phyloP scores from a whole-genome alignment of 495 filamentous ascomycete genomes.

The Acidiella bohemica region DNA sequence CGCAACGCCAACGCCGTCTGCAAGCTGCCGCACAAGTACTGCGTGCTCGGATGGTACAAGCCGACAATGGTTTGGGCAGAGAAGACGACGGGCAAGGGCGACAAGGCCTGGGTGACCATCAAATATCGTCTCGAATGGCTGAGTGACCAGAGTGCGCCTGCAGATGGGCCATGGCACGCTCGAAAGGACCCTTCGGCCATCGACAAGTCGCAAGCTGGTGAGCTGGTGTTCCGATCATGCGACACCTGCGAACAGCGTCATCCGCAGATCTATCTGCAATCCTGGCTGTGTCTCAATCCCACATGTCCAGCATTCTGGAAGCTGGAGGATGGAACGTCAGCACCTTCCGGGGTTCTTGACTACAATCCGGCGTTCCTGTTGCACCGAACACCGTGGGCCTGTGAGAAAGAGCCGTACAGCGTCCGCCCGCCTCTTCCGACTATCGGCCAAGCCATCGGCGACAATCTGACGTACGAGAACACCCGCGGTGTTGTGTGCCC shows the following conservation, averaged over 20 bases:
- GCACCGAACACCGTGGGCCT: constrained; percentile 27
- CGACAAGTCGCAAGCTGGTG: neutral
- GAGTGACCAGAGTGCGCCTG: constrained; percentile 28
- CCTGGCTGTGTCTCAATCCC: constrained; percentile 58
- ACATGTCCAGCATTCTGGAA: constrained; percentile 47
- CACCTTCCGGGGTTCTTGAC: constrained; percentile 25
- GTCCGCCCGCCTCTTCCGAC: constrained; percentile 30
- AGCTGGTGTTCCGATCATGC: constrained; percentile 24
- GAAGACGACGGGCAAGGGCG: constrained; percentile 24
- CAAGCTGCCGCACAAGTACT: constrained; percentile 48
- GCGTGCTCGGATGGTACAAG: constrained; percentile 61
- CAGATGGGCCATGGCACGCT: constrained; percentile 56
- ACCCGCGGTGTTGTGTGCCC: constrained; percentile 58
- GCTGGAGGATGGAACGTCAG: constrained; percentile 20
- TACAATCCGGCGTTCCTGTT: constrained; percentile 48
- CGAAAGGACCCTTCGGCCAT: constrained; percentile 18
- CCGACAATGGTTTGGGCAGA: constrained; percentile 65
- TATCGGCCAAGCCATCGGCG: constrained; percentile 22
- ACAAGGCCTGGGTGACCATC: constrained; percentile 29
- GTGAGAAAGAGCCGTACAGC: constrained; percentile 27
- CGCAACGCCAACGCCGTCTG: constrained; percentile 39
- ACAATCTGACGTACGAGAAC: constrained; percentile 11
- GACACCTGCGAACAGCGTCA: constrained; percentile 28
- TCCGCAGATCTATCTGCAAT: constrained; percentile 38
- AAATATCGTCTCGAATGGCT: constrained; percentile 63